Conservation (phyloP, 106 monocot genomes). For the Agapanthus africanus region DNA sequence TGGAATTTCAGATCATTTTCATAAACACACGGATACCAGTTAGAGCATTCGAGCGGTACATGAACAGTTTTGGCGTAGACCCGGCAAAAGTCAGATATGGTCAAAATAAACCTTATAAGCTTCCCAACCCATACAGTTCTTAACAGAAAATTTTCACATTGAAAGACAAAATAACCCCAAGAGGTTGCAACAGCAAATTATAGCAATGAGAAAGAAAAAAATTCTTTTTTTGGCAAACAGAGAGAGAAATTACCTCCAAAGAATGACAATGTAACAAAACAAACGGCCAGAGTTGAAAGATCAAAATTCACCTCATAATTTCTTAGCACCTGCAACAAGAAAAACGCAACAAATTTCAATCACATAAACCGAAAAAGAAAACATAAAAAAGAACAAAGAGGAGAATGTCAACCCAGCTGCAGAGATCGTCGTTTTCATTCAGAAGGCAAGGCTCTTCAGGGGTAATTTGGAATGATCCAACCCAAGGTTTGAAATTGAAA, state of each 20-base stretch:
- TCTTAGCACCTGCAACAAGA: not conserved
- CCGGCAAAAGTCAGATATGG: too few relatives aligned
- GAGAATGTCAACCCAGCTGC: slow-evolving; percentile 4
- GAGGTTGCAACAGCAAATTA: not conserved
- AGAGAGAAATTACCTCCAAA: not conserved
- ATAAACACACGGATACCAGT: too few relatives aligned
- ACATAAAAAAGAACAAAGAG: not conserved
- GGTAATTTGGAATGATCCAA: slow-evolving; percentile 10
- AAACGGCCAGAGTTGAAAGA: slow-evolving; percentile 4
- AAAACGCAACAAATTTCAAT: slow-evolving; percentile 1
- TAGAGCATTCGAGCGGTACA: too few relatives aligned
- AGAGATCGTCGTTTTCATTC: slow-evolving; percentile 12
- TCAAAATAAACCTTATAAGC: too few relatives aligned
- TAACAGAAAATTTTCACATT: too few relatives aligned
- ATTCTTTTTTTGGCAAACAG: not conserved
- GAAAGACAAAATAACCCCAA: too few relatives aligned
- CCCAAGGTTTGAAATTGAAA: not conserved
- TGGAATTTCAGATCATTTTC: too few relatives aligned
- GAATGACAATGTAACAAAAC: slow-evolving; percentile 6
- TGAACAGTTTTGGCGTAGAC: too few relatives aligned
- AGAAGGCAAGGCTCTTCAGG: slow-evolving; percentile 18
- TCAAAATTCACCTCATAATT: slow-evolving; percentile 6
- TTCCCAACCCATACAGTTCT: too few relatives aligned
- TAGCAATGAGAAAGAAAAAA: not conserved
- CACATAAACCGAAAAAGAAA: not conserved